Conservation (phyloP, 352 stramenopile species). For the Globisporangium carolinianum region DNA sequence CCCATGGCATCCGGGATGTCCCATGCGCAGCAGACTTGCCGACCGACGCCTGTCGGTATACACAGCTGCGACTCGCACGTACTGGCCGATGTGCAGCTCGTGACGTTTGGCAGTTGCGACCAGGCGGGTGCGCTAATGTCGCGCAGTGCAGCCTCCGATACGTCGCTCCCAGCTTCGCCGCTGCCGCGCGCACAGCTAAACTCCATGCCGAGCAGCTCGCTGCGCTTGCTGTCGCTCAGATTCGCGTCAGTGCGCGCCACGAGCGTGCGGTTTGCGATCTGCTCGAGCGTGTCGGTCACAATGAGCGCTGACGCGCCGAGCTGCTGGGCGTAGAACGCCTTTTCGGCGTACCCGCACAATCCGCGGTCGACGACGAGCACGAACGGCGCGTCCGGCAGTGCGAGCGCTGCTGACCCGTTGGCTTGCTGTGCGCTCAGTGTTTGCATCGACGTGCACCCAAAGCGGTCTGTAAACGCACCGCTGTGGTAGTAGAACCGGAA, state of each 20-base stretch:
- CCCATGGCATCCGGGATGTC: constrained; percentile 71
- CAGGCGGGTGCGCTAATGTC: constrained; percentile 22
- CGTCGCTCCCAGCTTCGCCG: constrained; percentile 16
- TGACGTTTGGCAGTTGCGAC: constrained; percentile 29
- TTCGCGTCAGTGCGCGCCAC: constrained; percentile 17
- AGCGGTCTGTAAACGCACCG: constrained; percentile 28
- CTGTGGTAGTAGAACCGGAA: constrained; percentile 47
- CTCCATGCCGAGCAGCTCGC: constrained; percentile 36
- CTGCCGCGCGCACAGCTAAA: constrained; percentile 51
- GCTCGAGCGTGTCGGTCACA: constrained; percentile 61
- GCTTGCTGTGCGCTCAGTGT: constrained; percentile 19
- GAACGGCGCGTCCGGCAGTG: constrained; percentile 30
- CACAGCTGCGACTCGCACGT: constrained; percentile 56
- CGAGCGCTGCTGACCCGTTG: constrained; percentile 4
- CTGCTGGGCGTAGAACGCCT: constrained; percentile 60
- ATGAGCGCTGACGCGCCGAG: constrained; percentile 62
- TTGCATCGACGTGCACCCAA: constrained; percentile 40
- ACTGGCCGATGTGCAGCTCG: constrained; percentile 29
- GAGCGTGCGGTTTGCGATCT: constrained; percentile 62
- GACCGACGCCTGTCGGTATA: constrained; percentile 39
- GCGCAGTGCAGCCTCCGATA: constrained; percentile 19
- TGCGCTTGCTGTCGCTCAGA: constrained; percentile 3
- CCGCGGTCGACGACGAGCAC: constrained; percentile 71
- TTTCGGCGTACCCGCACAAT: constrained; percentile 66
- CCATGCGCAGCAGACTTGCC: constrained; percentile 75